These are phyloP conservation scores for Colletotrichum tofieldiae DNA, from an alignment of 2,329 filamentous ascomycete species.

Conservation along the genomic window DNA sequence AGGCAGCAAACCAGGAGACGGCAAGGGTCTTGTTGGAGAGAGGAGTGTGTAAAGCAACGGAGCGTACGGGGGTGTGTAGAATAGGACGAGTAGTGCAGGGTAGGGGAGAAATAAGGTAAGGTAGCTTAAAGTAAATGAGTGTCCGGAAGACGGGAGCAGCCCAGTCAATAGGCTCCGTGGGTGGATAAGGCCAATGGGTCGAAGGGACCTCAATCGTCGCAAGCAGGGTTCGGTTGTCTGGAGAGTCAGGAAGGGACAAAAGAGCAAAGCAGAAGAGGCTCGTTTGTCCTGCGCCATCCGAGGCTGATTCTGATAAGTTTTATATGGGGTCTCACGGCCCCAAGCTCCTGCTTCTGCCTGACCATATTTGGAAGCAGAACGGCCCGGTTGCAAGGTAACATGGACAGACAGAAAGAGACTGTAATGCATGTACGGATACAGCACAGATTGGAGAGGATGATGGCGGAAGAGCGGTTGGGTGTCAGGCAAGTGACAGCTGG, in stretches of 20 bases:
- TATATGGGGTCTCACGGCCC: not conserved
- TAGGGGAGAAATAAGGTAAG: conserved; percentile 17
- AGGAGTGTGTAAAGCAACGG: conserved; percentile 7
- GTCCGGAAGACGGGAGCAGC: conserved; percentile 18
- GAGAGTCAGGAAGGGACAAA: not conserved
- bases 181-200: conserved; percentile 19
- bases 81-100: conserved; percentile 3
- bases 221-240: conserved; percentile 10
- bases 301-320: conserved; percentile 18
- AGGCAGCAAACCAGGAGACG: conserved; percentile 21
- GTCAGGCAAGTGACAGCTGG: conserved; percentile 1
- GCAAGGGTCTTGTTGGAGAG: conserved; percentile 18
- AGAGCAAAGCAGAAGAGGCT: conserved; percentile 7
- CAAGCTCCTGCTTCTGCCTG: conserved; percentile 15
- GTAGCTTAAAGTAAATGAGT: conserved; percentile 9
- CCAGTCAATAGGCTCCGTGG: conserved; percentile 11
- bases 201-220: conserved; percentile 19
- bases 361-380: not conserved
- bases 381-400: not conserved
- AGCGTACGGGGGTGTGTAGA: conserved; percentile 10
- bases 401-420: conserved; percentile 3
- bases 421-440: conserved; percentile 5
- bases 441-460: conserved; percentile 1
- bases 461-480: conserved; percentile 2
- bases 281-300: not conserved